These are phyloP conservation scores for Penicillium maclennaniae DNA, from an alignment of 495 filamentous ascomycete species.

Conservation along the genomic window DNA sequence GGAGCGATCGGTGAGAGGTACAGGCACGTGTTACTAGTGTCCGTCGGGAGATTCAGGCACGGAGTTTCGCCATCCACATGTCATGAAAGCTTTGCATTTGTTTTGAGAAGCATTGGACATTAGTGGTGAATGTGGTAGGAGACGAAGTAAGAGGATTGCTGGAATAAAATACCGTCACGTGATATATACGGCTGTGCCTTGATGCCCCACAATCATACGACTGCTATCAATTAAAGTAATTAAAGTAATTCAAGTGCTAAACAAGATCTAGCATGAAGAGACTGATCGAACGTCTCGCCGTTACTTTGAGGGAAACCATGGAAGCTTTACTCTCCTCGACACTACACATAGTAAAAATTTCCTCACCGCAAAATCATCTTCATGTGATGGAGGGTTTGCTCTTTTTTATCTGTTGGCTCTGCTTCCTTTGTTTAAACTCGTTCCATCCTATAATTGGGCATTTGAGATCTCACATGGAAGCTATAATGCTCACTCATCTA, in stretches of 20 bases:
- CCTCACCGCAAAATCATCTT: neutral
- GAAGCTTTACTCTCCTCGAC: too few relatives aligned
- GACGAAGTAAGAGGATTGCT: neutral
- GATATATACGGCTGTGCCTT: neutral
- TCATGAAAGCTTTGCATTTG: neutral
- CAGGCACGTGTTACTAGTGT: constrained; percentile 14
- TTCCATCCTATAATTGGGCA: too few relatives aligned
- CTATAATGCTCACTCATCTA: too few relatives aligned
- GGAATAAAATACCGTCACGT: neutral
- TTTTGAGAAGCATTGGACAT: neutral
- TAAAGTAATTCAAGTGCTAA: neutral
- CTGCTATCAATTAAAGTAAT: neutral
- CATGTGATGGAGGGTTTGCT: too few relatives aligned
- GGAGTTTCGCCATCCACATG: constrained; percentile 14
- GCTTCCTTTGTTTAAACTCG: too few relatives aligned
- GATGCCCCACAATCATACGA: constrained; percentile 4
- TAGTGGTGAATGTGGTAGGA: neutral
- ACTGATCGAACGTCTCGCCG: neutral
- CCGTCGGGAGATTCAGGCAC: constrained; percentile 18
- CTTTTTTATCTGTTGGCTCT: too few relatives aligned
- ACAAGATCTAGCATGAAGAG: neutral
- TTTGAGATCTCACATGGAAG: too few relatives aligned
- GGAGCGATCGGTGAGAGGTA: constrained; percentile 20
- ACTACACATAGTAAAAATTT: too few relatives aligned
- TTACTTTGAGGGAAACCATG: neutral